phyloP scores from a whole-genome alignment of 805 yeast species.

The Millerozyma acaciae region DNA sequence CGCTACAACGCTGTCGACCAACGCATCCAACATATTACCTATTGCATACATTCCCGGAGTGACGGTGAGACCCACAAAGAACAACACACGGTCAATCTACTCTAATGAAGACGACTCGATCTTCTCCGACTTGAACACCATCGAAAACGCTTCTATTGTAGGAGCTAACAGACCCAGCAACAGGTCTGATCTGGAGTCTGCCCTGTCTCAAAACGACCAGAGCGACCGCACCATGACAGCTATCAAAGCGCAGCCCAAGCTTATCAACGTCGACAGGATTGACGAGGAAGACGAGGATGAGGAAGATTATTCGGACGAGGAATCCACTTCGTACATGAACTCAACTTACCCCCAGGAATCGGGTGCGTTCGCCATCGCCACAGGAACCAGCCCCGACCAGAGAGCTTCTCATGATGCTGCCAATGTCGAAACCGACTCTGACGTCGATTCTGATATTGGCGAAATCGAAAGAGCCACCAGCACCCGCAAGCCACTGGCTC shows the following conservation, averaged over 20 bases:
- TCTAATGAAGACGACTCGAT: slow-evolving; percentile 40
- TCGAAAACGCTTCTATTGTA: slow-evolving; percentile 45
- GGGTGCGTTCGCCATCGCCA: background rate
- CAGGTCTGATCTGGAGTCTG: background rate
- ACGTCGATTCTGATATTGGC: slow-evolving; percentile 45
- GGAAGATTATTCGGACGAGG: slow-evolving; percentile 21
- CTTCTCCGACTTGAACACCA: slow-evolving; percentile 41
- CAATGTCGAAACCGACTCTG: slow-evolving; percentile 28
- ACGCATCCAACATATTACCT: slow-evolving; percentile 85
- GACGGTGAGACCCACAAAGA: slow-evolving; percentile 52
- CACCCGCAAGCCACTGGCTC: slow-evolving; percentile 15
- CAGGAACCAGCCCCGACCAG: background rate
- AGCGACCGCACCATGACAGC: slow-evolving; percentile 58
- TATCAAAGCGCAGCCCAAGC: slow-evolving; percentile 67
- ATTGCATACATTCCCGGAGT: slow-evolving; percentile 95
- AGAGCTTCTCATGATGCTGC: no score
- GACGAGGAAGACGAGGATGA: slow-evolving; percentile 41
- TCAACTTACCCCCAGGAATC: background rate
- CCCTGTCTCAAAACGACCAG: slow-evolving; percentile 8
- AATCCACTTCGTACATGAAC: slow-evolving; percentile 11
- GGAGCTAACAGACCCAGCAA: slow-evolving; percentile 22
- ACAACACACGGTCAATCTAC: slow-evolving; percentile 42
- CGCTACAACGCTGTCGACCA: slow-evolving; percentile 61
- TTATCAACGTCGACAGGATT: slow-evolving; percentile 54
- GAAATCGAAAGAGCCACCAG: slow-evolving; percentile 42